These are phyloP conservation scores for Uronychia setigera DNA, from an alignment of 73 alveolate genomes.

Conservation along the genomic window DNA sequence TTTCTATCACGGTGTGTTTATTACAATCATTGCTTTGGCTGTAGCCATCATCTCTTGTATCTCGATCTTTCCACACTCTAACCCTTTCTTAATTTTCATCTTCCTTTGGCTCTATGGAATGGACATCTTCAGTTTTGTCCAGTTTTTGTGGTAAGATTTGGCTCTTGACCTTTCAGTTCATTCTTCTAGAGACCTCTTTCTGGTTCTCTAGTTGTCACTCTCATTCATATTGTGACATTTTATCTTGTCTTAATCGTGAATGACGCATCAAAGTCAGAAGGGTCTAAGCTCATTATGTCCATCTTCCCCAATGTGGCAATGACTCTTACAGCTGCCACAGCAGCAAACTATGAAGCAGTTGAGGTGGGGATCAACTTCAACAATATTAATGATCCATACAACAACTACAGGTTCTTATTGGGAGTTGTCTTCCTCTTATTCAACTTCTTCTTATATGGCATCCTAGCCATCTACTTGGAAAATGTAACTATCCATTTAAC, in stretches of 20 bases:
- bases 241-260: constrained; percentile 18
- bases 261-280: constrained; percentile 9
- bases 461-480: constrained; percentile 83
- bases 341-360: constrained; percentile 34
- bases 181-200: constrained; percentile 74
- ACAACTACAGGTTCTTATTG: constrained; percentile 41
- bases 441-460: constrained; percentile 30
- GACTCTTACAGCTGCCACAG: constrained; percentile 11
- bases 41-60: constrained; percentile 60
- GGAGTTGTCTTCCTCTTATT: constrained; percentile 17
- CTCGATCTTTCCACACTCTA: not conserved
- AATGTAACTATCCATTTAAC: constrained; percentile 67
- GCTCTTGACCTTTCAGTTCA: constrained; percentile 36
- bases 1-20: constrained; percentile 20
- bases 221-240: constrained; percentile 53
- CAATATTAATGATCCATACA: constrained; percentile 14
- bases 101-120: constrained; percentile 1
- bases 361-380: constrained; percentile 34
- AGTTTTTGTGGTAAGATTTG: not conserved
- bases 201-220: constrained; percentile 25
- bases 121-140: not conserved
- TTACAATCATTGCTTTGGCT: constrained; percentile 37
- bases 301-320: constrained; percentile 56
- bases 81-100: not conserved
- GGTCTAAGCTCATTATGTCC: constrained; percentile 15